Conservation (phyloP, 257 asterid species). For the Jacaranda copaia region DNA sequence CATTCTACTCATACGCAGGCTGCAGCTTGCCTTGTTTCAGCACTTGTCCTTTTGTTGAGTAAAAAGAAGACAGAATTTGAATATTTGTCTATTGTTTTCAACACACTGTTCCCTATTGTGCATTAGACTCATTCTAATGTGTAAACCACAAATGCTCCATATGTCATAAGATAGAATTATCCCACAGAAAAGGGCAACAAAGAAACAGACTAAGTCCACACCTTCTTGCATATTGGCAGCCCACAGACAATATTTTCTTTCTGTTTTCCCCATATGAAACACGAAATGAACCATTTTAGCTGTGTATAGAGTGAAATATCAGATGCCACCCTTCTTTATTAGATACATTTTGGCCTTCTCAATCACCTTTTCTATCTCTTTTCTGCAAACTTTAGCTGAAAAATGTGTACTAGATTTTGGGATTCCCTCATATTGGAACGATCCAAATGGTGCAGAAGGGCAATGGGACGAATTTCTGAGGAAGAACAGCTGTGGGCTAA, state of each 20-base stretch:
- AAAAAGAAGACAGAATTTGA: background rate
- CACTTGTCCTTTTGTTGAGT: constrained; percentile 34
- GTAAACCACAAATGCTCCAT: too few relatives aligned
- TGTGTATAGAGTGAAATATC: constrained; percentile 33
- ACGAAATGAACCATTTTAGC: background rate
- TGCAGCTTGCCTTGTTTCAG: constrained; percentile 43
- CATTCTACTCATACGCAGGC: background rate
- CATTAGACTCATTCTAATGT: background rate
- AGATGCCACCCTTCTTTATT: background rate
- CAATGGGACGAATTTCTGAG: constrained; percentile 64
- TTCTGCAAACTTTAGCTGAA: constrained; percentile 34
- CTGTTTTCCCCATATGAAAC: background rate
- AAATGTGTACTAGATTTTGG: constrained; percentile 49
- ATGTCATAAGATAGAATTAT: too few relatives aligned
- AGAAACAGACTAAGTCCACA: too few relatives aligned
- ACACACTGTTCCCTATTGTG: constrained; percentile 24
- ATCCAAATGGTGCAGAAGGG: constrained; percentile 29
- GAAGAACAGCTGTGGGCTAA: constrained; percentile 42
- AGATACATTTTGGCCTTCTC: constrained; percentile 27
- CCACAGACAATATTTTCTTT: background rate
- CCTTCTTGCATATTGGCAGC: too few relatives aligned
- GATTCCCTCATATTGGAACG: constrained; percentile 43
- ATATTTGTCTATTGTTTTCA: constrained; percentile 23
- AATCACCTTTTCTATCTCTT: constrained; percentile 17
- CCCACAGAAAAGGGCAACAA: background rate